These are phyloP conservation scores for Aureobasidium subglaciale DNA, from an alignment of 2,329 filamentous ascomycete species.

Conservation along the genomic window DNA sequence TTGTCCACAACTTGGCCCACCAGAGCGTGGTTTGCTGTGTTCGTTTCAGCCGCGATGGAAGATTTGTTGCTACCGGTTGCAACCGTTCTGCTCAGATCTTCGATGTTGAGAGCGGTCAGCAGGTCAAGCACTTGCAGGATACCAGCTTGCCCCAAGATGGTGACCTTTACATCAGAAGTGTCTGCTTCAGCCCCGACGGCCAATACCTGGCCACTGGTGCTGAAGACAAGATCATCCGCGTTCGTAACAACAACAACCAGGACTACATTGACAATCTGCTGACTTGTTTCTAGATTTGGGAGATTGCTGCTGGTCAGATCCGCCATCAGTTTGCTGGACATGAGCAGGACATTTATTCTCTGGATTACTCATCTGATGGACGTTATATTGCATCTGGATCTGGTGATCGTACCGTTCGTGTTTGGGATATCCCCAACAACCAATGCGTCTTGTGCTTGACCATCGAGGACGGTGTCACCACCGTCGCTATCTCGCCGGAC, in stretches of 20 bases:
- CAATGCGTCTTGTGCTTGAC: conserved; percentile 75
- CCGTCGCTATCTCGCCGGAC: conserved; percentile 93
- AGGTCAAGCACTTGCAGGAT: conserved; percentile 85
- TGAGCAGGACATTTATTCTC: conserved; percentile 95
- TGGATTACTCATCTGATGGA: conserved; percentile 91
- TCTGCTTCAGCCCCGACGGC: conserved; percentile 97
- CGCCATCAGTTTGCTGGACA: conserved; percentile 92
- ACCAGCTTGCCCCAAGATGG: conserved; percentile 79
- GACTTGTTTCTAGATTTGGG: conserved; percentile 66
- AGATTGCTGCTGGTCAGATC: conserved; percentile 76
- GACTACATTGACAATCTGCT: conserved; percentile 11
- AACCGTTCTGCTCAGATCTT: conserved; percentile 99
- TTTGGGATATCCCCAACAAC: conserved; percentile 90
- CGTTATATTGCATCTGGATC: conserved; percentile 92
- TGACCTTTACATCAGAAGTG: conserved; percentile 93
- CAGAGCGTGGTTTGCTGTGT: conserved; percentile 98
- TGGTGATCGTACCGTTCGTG: conserved; percentile 85
- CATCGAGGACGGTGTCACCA: conserved; percentile 96
- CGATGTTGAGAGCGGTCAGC: conserved; percentile 79
- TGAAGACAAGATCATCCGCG: conserved; percentile 93
- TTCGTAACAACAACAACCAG: conserved; percentile 46
- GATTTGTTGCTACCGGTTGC: conserved; percentile 93
- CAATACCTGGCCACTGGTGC: conserved; percentile 91
- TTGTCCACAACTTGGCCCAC: conserved; percentile 87
- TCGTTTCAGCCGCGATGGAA: conserved; percentile 89